A percentile compares a stretch with the other conserved stretches of the same genome.
Evolutionary conservation across 1,139 yeast species (phyloP).

Genomic region (Eremothecium sinecaudum): DNA sequence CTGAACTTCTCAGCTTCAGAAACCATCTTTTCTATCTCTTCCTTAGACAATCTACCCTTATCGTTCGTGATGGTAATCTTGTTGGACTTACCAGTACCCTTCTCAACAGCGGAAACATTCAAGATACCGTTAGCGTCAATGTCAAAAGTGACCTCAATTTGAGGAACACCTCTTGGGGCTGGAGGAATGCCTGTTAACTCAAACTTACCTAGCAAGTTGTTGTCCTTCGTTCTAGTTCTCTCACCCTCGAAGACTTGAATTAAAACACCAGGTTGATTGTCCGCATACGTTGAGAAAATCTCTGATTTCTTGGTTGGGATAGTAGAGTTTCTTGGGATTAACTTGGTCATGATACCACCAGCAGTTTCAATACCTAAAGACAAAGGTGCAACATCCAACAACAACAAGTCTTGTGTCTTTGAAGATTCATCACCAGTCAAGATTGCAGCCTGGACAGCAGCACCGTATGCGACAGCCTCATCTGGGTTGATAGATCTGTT

Average conservation of each 20-base stretch:
- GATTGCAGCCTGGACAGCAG: constrained; percentile 82
- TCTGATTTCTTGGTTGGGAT: constrained; percentile 96
- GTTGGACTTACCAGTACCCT: constrained; percentile 81
- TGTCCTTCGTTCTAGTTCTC: constrained; percentile 91
- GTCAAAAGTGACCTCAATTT: constrained; percentile 93
- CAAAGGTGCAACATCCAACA: constrained; percentile 88
- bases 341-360: constrained; percentile 96
- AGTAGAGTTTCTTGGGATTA: constrained; percentile 93
- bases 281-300: constrained; percentile 93
- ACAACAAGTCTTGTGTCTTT: constrained; percentile 71
- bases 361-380: constrained; percentile 95
- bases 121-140: constrained; percentile 95
- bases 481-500: constrained; percentile 76
- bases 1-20: constrained; percentile 77
- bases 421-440: constrained; percentile 82
- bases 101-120: constrained; percentile 88
- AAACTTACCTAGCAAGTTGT: constrained; percentile 90
- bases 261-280: constrained; percentile 93
- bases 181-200: constrained; percentile 95
- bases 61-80: constrained; percentile 80
- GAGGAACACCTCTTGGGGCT: constrained; percentile 98
- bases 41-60: constrained; percentile 90
- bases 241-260: constrained; percentile 97
- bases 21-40: constrained; percentile 89
- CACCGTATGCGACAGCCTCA: constrained; percentile 70